Conservation (phyloP, 345 rosid genomes). For the Clarkia xantiana region DNA sequence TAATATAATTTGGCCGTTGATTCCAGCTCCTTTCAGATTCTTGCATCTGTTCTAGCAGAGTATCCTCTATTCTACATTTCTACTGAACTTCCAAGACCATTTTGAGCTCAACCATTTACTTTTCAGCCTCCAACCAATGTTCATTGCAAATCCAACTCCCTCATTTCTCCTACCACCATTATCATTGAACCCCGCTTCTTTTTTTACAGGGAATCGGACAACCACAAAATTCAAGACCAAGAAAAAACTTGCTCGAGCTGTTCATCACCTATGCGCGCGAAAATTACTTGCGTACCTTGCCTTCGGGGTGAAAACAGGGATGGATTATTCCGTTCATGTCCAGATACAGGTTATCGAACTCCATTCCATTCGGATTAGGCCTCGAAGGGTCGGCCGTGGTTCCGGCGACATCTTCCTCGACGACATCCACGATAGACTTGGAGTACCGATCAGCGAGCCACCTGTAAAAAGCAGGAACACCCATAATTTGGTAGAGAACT, state of each 20-base stretch:
- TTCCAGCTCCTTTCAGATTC: no score
- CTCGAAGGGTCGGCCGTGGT: conserved; percentile 34
- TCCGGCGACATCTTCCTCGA: conserved; percentile 59
- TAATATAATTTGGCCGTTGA: no score
- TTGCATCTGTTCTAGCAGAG: no score
- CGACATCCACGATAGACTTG: conserved; percentile 55
- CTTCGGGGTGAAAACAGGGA: conserved; percentile 97
- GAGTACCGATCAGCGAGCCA: conserved; percentile 97
- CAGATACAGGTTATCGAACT: conserved; percentile 77
- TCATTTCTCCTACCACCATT: no score
- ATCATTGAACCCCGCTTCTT: no score
- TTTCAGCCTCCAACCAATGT: no score
- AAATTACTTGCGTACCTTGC: conserved; percentile 35
- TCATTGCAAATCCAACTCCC: no score
- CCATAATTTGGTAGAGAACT: conserved; percentile 30
- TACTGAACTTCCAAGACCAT: no score
- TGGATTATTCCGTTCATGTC: conserved; percentile 95
- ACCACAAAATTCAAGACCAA: not conserved
- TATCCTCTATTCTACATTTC: no score
- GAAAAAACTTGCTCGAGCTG: not conserved
- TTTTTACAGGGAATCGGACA: no score
- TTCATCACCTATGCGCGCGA: not conserved
- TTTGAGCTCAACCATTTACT: no score
- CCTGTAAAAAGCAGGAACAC: conserved; percentile 92
- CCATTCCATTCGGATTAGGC: conserved; percentile 89